Evolutionary conservation across 2,329 filamentous ascomycete species (phyloP).

Genomic region (Aaosphaeria pasadenensis): DNA sequence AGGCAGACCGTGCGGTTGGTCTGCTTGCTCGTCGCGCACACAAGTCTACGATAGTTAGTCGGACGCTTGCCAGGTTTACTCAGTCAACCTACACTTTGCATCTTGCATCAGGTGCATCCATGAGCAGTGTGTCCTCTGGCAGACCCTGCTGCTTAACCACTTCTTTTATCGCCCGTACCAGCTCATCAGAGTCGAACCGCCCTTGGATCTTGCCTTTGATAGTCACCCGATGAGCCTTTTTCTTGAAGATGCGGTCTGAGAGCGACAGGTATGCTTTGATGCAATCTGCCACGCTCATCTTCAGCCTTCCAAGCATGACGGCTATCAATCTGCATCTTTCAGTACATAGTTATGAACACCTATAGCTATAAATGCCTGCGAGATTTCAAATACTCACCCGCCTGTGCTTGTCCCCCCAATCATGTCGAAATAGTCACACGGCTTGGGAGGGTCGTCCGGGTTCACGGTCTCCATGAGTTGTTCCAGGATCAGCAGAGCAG

Average conservation of each 20-base stretch:
- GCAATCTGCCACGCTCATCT: constrained; percentile 10
- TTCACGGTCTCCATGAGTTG: constrained; percentile 13
- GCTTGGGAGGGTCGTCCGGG: constrained; percentile 8
- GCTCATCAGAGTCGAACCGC: constrained; percentile 16
- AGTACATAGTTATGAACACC: too few species aligned
- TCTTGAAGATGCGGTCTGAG: constrained; percentile 9
- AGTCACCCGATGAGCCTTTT: constrained; percentile 7
- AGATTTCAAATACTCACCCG: constrained; percentile 4
- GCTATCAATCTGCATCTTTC: constrained; percentile 7
- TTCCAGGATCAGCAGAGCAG: constrained; percentile 11
- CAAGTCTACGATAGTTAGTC: constrained; percentile 3
- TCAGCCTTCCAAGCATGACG: constrained; percentile 9
- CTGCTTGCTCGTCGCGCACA: constrained; percentile 10
- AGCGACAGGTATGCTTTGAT: constrained; percentile 9
- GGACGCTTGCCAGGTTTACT: neutral
- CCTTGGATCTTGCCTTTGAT: constrained; percentile 12
- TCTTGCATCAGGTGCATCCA: constrained; percentile 1
- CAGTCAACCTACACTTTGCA: constrained; percentile 7
- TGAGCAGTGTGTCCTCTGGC: constrained; percentile 7
- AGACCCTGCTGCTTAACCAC: constrained; percentile 10
- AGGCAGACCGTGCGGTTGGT: constrained; percentile 7
- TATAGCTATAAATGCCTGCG: neutral
- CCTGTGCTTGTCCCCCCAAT: constrained; percentile 17
- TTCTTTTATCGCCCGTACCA: constrained; percentile 10
- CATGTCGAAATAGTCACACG: constrained; percentile 19